Base-by-base conservation (phyloP, 805 yeast genomes). In the Yarrowia bubula region DNA sequence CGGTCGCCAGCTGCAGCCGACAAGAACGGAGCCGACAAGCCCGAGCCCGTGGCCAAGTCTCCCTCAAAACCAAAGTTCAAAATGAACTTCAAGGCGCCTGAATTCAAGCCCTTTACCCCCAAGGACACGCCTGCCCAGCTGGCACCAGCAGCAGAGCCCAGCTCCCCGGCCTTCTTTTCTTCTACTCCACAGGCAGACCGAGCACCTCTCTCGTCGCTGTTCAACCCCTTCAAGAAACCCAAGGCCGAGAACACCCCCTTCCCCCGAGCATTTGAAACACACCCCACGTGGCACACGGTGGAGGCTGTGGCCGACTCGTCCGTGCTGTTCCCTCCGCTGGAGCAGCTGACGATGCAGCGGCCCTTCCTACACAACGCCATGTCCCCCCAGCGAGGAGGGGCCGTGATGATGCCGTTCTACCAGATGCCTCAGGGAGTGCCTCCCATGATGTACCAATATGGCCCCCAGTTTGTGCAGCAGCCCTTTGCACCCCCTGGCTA, bases 71-170 rank as follows among this genome's bases (percentile, higher is more conserved):
- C 72, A 22, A 79, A 81, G 73, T 83, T 81, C 73, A 84, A 81
- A 71, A 76, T 83, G 78, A 86, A 85, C 71, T 82, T 85, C 67
- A 71, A 79, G 22, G 85, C 84, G n/a, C 80, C 84, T 3, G 83
- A 85, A 18, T 87, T 87, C 76, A 87, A 85, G 75, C 83, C 87
- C 73, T 47, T 61, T 32, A 61, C 55, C n/a, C 65, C 65, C 11
- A 58, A 58, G 64, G 50, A 43, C 33, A 33, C 51, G 32, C 15
- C 48, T 15, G 64, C 51, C 14, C 50, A 58, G 51, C 43, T 43
- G 39, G 50, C 51, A 5, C 4, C 48, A 22, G 33, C 48, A 31
- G 51, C 51, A 6, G 64, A 58, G 64, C 64, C 51, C n/a, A 32
- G 46, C 33, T 43, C 50, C 3, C 51, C 51, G 2, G 47, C 64